Evolutionary conservation across 768 basidiomycete genomes (phyloP).

Genomic region (Crucibulum laeve): DNA sequence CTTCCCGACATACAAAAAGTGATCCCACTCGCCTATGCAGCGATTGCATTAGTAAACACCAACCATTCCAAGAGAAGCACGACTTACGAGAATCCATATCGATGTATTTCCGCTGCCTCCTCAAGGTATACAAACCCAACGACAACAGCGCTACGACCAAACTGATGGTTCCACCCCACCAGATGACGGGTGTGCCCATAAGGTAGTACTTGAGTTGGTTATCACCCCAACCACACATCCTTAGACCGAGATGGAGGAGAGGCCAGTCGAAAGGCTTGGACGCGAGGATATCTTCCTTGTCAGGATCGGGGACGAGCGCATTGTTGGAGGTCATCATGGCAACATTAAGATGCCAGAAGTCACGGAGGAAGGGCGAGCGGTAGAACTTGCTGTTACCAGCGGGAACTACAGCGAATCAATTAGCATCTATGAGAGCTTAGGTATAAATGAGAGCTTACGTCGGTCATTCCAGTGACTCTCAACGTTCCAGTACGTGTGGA

Average conservation of each 20-base stretch:
- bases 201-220: slow-evolving; percentile 88
- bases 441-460: slow-evolving; percentile 34
- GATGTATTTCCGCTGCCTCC: slow-evolving; percentile 82
- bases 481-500: slow-evolving; percentile 96
- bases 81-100: slow-evolving; percentile 86
- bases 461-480: slow-evolving; percentile 97
- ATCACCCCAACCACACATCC: slow-evolving; percentile 98
- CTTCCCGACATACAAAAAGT: slow-evolving; percentile 90
- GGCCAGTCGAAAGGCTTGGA: slow-evolving; percentile 95
- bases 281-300: slow-evolving; percentile 97
- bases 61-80: slow-evolving; percentile 1
- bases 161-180: slow-evolving; percentile 79
- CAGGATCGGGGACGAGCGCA: slow-evolving; percentile 93
- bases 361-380: slow-evolving; percentile 87
- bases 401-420: slow-evolving; percentile 54
- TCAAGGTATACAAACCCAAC: slow-evolving; percentile 67
- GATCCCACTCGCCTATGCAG: slow-evolving; percentile 80
- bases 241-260: slow-evolving; percentile 78
- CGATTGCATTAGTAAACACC: not conserved
- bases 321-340: slow-evolving; percentile 99
- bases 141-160: slow-evolving; percentile 50
- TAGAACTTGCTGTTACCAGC: slow-evolving; percentile 80
- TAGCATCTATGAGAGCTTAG: not conserved
- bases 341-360: slow-evolving; percentile 98
- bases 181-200: slow-evolving; percentile 86